A percentile compares a stretch with the other conserved stretches of the same genome.
These are phyloP conservation scores for Quercus lobata DNA, from an alignment of 331 rosid species.

Conservation along the genomic window DNA sequence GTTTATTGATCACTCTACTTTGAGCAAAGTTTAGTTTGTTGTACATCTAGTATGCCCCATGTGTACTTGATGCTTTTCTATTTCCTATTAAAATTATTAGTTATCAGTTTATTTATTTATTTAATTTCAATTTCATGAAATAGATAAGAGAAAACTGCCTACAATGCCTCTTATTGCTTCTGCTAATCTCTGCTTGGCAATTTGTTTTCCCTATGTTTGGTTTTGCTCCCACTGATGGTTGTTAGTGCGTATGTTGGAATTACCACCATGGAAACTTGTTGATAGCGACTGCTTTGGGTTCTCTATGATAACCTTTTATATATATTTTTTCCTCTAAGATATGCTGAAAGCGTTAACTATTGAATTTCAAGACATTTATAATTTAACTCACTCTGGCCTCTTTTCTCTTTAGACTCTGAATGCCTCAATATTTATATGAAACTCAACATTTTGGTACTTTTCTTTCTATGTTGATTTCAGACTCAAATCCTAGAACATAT, in stretches of 20 bases:
- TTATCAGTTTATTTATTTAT: too few species aligned
- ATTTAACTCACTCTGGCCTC: background rate
- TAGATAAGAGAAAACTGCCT: too few species aligned
- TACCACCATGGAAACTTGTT: background rate
- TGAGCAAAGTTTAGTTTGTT: too few species aligned
- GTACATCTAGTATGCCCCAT: too few species aligned
- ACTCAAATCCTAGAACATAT: background rate
- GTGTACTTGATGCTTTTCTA: too few species aligned
- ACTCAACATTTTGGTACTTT: slow-evolving; percentile 5
- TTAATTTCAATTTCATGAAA: too few species aligned
- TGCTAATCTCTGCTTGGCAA: background rate
- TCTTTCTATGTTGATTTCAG: slow-evolving; percentile 12
- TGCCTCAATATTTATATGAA: background rate
- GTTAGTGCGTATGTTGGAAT: background rate
- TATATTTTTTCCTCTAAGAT: too few species aligned
- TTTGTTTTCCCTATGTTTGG: background rate
- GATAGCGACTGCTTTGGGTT: background rate
- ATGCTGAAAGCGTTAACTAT: too few species aligned
- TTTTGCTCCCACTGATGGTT: background rate
- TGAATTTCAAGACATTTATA: background rate
- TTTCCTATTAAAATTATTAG: too few species aligned
- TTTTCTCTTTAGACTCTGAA: background rate
- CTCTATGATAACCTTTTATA: background rate
- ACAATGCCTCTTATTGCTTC: background rate
- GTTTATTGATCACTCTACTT: too few species aligned